Conservation (phyloP, 768 basidiomycete species). For the Podaxis mareebaensis region DNA sequence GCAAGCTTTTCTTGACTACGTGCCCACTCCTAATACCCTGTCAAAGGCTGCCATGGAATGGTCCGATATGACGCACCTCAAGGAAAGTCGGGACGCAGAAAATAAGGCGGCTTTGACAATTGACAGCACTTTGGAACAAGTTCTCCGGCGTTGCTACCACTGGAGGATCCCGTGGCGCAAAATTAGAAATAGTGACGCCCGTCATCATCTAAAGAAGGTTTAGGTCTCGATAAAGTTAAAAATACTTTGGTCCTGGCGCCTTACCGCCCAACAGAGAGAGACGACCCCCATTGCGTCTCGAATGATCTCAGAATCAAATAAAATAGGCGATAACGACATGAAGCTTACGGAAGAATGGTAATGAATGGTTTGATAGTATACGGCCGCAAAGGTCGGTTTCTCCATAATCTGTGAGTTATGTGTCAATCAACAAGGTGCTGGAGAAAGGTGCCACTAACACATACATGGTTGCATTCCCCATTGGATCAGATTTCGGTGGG, state of each 20-base stretch:
- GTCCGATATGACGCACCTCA: conserved; percentile 20
- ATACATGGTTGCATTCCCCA: conserved; percentile 22
- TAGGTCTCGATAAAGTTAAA: background rate
- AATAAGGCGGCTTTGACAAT: conserved; percentile 12
- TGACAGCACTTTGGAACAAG: conserved; percentile 17
- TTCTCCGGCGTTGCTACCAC: conserved; percentile 20
- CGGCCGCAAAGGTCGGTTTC: conserved; percentile 26
- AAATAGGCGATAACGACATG: background rate
- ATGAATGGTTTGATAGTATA: conserved; percentile 21
- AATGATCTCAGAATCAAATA: background rate
- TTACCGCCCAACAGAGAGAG: conserved; percentile 21
- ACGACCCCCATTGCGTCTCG: conserved; percentile 24
- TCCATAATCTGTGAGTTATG: conserved; percentile 21
- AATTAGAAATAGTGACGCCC: conserved; percentile 25
- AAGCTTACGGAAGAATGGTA: conserved; percentile 25
- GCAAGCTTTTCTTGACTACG: conserved; percentile 18
- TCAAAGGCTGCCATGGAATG: background rate
- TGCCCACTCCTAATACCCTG: conserved; percentile 24
- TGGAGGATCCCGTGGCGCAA: conserved; percentile 23
- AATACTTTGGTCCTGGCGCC: background rate
- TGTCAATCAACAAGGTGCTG: background rate
- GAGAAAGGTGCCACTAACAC: background rate
- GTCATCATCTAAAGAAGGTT: conserved; percentile 13
- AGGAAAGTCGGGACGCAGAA: conserved; percentile 23
- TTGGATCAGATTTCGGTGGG: conserved; percentile 19